phyloP scores from a whole-genome alignment of 768 basidiomycete genomes.

The Russula vinacea region DNA sequence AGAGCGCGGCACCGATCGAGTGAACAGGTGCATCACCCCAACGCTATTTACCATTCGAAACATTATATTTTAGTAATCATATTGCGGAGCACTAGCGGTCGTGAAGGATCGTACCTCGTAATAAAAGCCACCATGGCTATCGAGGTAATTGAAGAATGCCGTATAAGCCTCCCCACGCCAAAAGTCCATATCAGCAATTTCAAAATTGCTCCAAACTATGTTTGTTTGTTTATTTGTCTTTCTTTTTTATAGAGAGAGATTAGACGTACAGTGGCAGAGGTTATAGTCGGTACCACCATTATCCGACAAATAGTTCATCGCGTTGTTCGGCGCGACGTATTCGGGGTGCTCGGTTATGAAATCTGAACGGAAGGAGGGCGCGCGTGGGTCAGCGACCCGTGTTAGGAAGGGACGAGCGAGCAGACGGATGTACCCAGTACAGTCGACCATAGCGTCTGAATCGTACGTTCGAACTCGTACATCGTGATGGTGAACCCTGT shows the following conservation, averaged over 20 bases:
- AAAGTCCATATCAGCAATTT: conserved; percentile 80
- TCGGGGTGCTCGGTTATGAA: conserved; percentile 65
- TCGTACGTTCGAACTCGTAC: conserved; percentile 75
- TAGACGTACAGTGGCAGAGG: conserved; percentile 61
- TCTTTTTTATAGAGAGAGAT: neutral
- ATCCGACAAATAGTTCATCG: conserved; percentile 70
- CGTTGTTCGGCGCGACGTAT: conserved; percentile 59
- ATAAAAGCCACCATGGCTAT: conserved; percentile 80
- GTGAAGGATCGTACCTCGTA: conserved; percentile 57
- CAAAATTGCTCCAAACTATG: conserved; percentile 93
- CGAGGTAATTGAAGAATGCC: conserved; percentile 80
- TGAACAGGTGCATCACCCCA: conserved; percentile 91
- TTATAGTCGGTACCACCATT: conserved; percentile 70
- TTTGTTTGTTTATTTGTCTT: neutral
- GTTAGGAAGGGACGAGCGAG: neutral
- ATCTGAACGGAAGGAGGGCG: conserved; percentile 40
- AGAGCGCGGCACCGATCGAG: conserved; percentile 75
- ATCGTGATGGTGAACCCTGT: conserved; percentile 77
- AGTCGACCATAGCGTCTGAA: conserved; percentile 72
- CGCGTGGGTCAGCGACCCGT: conserved; percentile 27
- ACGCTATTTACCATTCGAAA: conserved; percentile 41
- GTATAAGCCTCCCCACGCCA: conserved; percentile 81
- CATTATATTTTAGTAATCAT: neutral
- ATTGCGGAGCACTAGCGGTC: conserved; percentile 30
- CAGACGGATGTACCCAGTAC: conserved; percentile 53